These are phyloP conservation scores for Ophiosphaerella narmari DNA, from an alignment of 2,329 filamentous ascomycete genomes.

Conservation along the genomic window DNA sequence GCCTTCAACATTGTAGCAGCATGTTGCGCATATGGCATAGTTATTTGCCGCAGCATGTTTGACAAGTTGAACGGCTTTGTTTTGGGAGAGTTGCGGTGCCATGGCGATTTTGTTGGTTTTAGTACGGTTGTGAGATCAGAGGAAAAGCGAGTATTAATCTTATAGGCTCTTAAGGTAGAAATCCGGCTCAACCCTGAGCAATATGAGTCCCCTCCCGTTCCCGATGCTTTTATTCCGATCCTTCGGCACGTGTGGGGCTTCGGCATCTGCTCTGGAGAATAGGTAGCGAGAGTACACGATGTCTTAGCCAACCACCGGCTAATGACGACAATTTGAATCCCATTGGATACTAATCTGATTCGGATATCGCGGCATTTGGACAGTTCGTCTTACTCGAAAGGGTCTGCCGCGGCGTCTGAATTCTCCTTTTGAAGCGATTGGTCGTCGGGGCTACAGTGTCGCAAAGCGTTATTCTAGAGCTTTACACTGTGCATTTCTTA, in stretches of 20 bases:
- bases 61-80: conserved; percentile 54
- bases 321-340: background rate
- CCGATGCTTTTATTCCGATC: conserved; percentile 17
- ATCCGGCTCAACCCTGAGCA: conserved; percentile 1
- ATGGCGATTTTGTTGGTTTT: conserved; percentile 53
- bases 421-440: background rate
- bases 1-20: conserved; percentile 71
- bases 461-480: background rate
- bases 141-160: background rate
- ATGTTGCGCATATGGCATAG: conserved; percentile 66
- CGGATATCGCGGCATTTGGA: conserved; percentile 1
- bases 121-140: background rate
- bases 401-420: conserved; percentile 3
- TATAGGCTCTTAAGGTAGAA: conserved; percentile 1
- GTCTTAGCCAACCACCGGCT: conserved; percentile 22
- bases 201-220: conserved; percentile 13
- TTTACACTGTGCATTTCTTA: too few species aligned
- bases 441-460: background rate
- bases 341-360: background rate
- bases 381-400: background rate
- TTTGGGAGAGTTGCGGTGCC: conserved; percentile 55
- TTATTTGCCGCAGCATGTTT: conserved; percentile 60
- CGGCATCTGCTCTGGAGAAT: conserved; percentile 13
- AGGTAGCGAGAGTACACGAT: conserved; percentile 21
- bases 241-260: conserved; percentile 19